Conservation (phyloP, 768 basidiomycete genomes). For the Clitopilus hobsonii region DNA sequence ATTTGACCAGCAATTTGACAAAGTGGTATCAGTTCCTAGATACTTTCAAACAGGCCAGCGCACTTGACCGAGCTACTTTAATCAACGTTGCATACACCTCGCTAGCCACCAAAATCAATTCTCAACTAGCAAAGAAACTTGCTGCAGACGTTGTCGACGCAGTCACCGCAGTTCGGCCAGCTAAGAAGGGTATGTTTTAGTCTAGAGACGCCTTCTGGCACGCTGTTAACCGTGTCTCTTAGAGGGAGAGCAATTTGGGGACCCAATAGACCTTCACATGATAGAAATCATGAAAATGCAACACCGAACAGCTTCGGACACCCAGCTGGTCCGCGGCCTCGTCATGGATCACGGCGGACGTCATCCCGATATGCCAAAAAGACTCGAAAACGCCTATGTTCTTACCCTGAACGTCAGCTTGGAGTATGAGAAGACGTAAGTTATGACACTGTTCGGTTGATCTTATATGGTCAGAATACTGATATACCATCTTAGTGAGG, state of each 20-base stretch:
- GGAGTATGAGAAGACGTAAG: conserved; percentile 99
- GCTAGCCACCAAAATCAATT: conserved; percentile 88
- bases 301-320: conserved; percentile 96
- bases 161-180: conserved; percentile 80
- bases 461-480: conserved; percentile 2
- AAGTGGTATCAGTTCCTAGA: conserved; percentile 76
- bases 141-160: conserved; percentile 95
- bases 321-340: conserved; percentile 89
- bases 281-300: conserved; percentile 99
- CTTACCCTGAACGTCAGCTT: conserved; percentile 95
- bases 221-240: conserved; percentile 40
- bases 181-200: conserved; percentile 43
- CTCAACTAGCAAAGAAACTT: conserved; percentile 77
- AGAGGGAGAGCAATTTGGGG: conserved; percentile 56
- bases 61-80: conserved; percentile 84
- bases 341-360: conserved; percentile 97
- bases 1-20: background rate
- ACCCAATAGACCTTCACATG: conserved; percentile 99
- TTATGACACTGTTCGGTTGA: conserved; percentile 17
- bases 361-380: conserved; percentile 99
- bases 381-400: conserved; percentile 93
- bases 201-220: conserved; percentile 8
- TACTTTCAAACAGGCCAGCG: conserved; percentile 72
- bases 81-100: conserved; percentile 95
- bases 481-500: conserved; percentile 60